Conservation (phyloP, 2,329 filamentous ascomycete genomes). For the Allantophomopsis lycopodina region DNA sequence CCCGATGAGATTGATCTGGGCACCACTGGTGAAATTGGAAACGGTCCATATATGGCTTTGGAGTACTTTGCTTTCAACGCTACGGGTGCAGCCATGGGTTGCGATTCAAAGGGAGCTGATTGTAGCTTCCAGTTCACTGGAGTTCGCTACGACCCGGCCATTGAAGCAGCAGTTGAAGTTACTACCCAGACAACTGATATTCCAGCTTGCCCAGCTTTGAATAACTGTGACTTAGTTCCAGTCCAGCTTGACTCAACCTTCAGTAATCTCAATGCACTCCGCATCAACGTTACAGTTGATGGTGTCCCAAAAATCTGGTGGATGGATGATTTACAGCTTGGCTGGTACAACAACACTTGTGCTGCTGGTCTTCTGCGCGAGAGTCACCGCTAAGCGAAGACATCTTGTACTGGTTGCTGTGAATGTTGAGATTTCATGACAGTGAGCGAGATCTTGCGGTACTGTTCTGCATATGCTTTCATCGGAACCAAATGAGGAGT, state of each 20-base stretch:
- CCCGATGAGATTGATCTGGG: conserved; percentile 5
- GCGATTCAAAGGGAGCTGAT: conserved; percentile 17
- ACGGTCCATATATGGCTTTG: conserved; percentile 11
- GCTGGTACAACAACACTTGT: conserved; percentile 28
- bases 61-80: conserved; percentile 23
- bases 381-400: background rate
- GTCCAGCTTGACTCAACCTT: conserved; percentile 15
- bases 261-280: conserved; percentile 22
- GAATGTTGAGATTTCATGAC: no score
- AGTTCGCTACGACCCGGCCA: conserved; percentile 12
- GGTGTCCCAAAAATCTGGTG: conserved; percentile 26
- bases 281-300: conserved; percentile 24
- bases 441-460: no score
- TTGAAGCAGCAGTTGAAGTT: conserved; percentile 10
- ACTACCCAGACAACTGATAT: conserved; percentile 12
- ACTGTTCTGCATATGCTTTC: no score
- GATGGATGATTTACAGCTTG: conserved; percentile 28
- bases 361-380: conserved; percentile 21
- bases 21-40: conserved; percentile 11
- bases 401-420: no score
- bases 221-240: conserved; percentile 17
- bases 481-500: no score
- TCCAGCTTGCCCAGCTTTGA: conserved; percentile 15
- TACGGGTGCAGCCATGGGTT: conserved; percentile 22
- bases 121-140: conserved; percentile 25